phyloP scores from a whole-genome alignment of 2,329 filamentous ascomycete genomes.

The Colletotrichum chrysophilum region DNA sequence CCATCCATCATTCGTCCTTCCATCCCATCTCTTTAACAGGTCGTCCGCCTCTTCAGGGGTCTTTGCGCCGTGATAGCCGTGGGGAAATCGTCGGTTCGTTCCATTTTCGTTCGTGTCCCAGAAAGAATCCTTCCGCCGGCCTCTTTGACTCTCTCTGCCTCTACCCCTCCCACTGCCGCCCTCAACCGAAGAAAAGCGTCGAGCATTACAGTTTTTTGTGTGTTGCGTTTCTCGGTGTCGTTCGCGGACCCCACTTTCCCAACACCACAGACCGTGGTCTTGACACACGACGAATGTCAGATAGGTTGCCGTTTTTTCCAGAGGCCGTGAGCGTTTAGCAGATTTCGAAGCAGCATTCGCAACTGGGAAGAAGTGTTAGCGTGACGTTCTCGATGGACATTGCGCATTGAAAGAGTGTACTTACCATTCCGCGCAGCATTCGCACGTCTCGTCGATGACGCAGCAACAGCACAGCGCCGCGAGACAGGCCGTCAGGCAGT shows the following conservation, averaged over 20 bases:
- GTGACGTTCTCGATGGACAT: background rate
- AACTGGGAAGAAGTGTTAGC: constrained; percentile 25
- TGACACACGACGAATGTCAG: background rate
- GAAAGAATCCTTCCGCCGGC: background rate
- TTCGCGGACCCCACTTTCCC: background rate
- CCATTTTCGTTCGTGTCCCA: background rate
- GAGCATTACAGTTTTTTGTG: constrained; percentile 9
- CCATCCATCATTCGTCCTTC: background rate
- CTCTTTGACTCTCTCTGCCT: background rate
- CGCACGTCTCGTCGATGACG: constrained; percentile 54
- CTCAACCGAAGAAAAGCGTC: background rate
- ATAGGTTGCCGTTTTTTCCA: background rate
- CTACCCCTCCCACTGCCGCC: background rate
- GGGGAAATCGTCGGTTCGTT: background rate
- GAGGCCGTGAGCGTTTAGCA: constrained; percentile 12
- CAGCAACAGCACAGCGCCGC: constrained; percentile 57
- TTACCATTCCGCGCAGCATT: constrained; percentile 47
- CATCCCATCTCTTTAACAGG: background rate
- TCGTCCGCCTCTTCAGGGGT: background rate
- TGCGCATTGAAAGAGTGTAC: background rate
- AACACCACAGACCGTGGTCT: background rate
- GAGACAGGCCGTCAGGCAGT: constrained; percentile 52
- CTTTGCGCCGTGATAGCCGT: background rate
- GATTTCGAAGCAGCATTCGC: constrained; percentile 39
- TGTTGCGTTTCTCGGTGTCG: background rate